A percentile compares a stretch with the other conserved stretches of the same genome.
These are phyloP conservation scores for Debaryomyces singareniensis DNA, from an alignment of 1,139 yeast genomes.

Conservation along the genomic window DNA sequence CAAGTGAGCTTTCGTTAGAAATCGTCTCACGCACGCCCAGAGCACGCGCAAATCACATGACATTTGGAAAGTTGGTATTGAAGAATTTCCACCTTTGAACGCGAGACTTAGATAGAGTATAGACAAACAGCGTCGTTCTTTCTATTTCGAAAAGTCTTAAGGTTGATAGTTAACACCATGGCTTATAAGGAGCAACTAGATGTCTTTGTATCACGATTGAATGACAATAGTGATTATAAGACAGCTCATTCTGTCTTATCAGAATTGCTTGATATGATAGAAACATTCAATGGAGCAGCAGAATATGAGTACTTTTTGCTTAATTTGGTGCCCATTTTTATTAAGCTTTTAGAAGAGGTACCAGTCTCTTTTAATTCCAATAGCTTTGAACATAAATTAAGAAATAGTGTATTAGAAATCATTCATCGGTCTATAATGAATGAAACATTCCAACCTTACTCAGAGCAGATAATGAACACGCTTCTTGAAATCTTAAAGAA, in stretches of 20 bases:
- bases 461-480: slow-evolving; percentile 54
- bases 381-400: slow-evolving; percentile 65
- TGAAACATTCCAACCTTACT: slow-evolving; percentile 73
- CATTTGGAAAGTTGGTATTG: slow-evolving; percentile 5
- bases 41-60: slow-evolving; percentile 8
- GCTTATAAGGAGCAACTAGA: slow-evolving; percentile 48
- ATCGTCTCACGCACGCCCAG: no score
- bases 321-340: slow-evolving; percentile 56
- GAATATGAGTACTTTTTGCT: slow-evolving; percentile 71
- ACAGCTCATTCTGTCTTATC: slow-evolving; percentile 62
- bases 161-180: no score
- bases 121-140: no score
- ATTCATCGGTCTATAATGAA: slow-evolving; percentile 78
- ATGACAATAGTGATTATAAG: slow-evolving; percentile 48
- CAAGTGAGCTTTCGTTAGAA: no score
- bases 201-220: slow-evolving; percentile 53
- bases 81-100: slow-evolving; percentile 12
- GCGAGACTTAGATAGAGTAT: slow-evolving; percentile 2
- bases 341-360: slow-evolving; percentile 53
- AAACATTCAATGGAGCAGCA: slow-evolving; percentile 69
- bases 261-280: slow-evolving; percentile 82
- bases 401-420: slow-evolving; percentile 73
- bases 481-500: slow-evolving; percentile 54
- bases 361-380: slow-evolving; percentile 65
- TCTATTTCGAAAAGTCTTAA: no score